Percentiles rank a stretch among this genome's conserved stretches.
phyloP scores from a whole-genome alignment of 2,329 filamentous ascomycete genomes.

The Fusarium virguliforme region DNA sequence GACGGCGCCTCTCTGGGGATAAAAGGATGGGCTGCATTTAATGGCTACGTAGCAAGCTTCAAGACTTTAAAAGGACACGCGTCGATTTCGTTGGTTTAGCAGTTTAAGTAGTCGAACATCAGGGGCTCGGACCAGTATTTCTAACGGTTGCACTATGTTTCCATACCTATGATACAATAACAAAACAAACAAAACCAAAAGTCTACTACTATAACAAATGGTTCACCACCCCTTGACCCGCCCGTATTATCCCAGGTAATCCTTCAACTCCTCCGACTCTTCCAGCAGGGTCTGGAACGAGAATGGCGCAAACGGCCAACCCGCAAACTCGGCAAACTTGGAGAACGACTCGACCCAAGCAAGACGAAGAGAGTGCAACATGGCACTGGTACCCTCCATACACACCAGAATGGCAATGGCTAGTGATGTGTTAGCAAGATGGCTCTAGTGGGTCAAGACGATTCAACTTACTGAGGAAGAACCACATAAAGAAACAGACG shows the following conservation, averaged over 20 bases:
- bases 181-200: constrained; percentile 51
- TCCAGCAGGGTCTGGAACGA: constrained; percentile 89
- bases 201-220: constrained; percentile 52
- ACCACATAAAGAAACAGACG: constrained; percentile 89
- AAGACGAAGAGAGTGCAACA: constrained; percentile 91
- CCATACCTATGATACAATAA: constrained; percentile 53
- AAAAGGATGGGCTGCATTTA: constrained; percentile 26
- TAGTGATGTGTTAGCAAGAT: constrained; percentile 51
- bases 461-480: constrained; percentile 76
- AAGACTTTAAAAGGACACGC: neutral
- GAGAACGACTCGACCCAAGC: constrained; percentile 99
- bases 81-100: constrained; percentile 1
- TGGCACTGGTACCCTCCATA: constrained; percentile 97
- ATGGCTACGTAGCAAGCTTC: neutral
- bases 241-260: constrained; percentile 65
- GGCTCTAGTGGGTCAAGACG: neutral
- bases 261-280: constrained; percentile 79
- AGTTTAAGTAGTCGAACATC: constrained; percentile 15
- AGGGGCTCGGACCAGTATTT: constrained; percentile 40
- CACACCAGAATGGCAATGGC: constrained; percentile 80
- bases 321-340: constrained; percentile 95
- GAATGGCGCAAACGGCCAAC: constrained; percentile 89
- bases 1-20: constrained; percentile 81
- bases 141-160: constrained; percentile 46
- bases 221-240: constrained; percentile 23